Evolutionary conservation across 2,329 filamentous ascomycete genomes (phyloP).

Genomic region (Fusarium subglutinans): DNA sequence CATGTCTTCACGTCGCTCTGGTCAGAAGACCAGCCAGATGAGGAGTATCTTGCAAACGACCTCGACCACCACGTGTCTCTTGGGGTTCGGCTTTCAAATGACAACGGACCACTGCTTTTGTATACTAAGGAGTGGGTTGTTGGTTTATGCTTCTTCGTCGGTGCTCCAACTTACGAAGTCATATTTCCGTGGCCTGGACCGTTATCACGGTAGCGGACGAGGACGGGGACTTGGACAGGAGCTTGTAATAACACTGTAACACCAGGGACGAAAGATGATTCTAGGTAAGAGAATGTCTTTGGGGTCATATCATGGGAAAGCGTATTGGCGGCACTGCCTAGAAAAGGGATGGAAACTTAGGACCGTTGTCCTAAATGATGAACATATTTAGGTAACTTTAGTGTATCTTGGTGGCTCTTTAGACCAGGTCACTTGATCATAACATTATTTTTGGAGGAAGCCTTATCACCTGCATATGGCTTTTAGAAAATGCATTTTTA

Average conservation of each 20-base stretch:
- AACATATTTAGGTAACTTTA: not conserved
- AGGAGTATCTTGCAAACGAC: slow-evolving; percentile 30
- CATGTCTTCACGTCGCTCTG: slow-evolving; percentile 36
- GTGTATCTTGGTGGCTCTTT: not conserved
- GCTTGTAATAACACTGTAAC: not conserved
- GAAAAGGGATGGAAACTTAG: accelerated
- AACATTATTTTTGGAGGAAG: too few species aligned
- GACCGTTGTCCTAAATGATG: too few species aligned
- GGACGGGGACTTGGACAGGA: accelerated
- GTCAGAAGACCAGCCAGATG: slow-evolving; percentile 8
- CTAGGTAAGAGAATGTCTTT: accelerated
- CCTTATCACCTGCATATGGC: too few species aligned
- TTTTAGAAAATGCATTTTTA: too few species aligned
- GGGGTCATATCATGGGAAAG: not conserved
- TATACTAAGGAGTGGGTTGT: slow-evolving; percentile 33
- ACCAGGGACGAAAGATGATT: not conserved
- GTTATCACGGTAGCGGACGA: accelerated
- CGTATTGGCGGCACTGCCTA: too few species aligned
- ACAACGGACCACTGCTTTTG: slow-evolving; percentile 8
- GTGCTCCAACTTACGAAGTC: slow-evolving; percentile 11
- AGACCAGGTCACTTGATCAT: not conserved
- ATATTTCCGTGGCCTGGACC: slow-evolving; percentile 38
- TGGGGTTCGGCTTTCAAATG: not conserved
- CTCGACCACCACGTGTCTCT: slow-evolving; percentile 39
- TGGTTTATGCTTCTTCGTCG: slow-evolving; percentile 39